These are phyloP conservation scores for Cantharellus anzutake DNA, from an alignment of 768 basidiomycete genomes.

Conservation along the genomic window DNA sequence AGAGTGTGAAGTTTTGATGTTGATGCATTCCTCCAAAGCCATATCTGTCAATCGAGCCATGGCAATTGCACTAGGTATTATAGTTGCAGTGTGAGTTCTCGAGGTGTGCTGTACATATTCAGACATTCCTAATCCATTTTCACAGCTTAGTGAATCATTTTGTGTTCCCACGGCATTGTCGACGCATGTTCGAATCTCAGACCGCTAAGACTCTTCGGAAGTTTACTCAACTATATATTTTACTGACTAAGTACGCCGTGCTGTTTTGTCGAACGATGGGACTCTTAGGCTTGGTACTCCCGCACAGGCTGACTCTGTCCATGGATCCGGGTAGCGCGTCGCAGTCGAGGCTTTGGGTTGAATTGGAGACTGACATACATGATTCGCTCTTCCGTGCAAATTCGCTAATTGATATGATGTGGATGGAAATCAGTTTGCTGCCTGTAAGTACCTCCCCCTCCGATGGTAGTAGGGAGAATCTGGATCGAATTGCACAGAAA, in stretches of 20 bases:
- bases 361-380: background rate
- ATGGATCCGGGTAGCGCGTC: too few relatives aligned
- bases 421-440: slow-evolving; percentile 28
- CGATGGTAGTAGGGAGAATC: slow-evolving; percentile 11
- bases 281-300: too few relatives aligned
- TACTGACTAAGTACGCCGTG: background rate
- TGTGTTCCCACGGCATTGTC: slow-evolving; percentile 28
- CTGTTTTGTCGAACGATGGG: background rate
- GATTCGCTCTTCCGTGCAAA: slow-evolving; percentile 12
- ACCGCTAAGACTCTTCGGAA: slow-evolving; percentile 22
- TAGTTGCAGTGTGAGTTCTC: slow-evolving; percentile 20
- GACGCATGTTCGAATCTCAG: slow-evolving; percentile 26
- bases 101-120: background rate
- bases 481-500: slow-evolving; percentile 13
- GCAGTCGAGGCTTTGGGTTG: background rate
- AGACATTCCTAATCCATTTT: background rate
- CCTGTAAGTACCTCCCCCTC: slow-evolving; percentile 19
- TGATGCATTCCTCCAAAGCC: slow-evolving; percentile 14
- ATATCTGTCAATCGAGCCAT: slow-evolving; percentile 22
- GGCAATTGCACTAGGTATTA: slow-evolving; percentile 27
- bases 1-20: background rate
- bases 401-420: slow-evolving; percentile 24
- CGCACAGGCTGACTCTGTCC: too few relatives aligned
- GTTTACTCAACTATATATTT: slow-evolving; percentile 25
- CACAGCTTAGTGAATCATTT: slow-evolving; percentile 21